Evolutionary conservation across 805 yeast species (phyloP).

Genomic region (Nakazawaea pomicola): DNA sequence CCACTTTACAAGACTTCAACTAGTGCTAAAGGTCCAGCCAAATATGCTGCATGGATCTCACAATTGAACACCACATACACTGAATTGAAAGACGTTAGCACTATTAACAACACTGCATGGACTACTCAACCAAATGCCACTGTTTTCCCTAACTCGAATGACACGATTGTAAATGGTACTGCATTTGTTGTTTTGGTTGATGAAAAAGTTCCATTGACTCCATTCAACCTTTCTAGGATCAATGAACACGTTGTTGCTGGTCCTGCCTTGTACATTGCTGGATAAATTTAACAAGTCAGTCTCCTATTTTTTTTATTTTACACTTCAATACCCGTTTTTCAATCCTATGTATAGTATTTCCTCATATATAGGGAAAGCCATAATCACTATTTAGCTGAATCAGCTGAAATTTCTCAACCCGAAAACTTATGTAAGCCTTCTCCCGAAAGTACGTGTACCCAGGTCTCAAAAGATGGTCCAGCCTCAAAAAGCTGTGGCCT

Average conservation of each 20-base stretch:
- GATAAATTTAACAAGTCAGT: no score
- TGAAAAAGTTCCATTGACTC: not conserved
- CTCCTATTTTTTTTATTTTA: no score
- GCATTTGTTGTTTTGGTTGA: not conserved
- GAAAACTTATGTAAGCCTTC: no score
- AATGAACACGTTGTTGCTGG: not conserved
- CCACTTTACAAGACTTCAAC: not conserved
- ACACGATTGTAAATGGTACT: not conserved
- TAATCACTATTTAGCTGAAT: no score
- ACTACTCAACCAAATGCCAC: not conserved
- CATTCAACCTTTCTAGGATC: not conserved
- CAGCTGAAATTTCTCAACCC: no score
- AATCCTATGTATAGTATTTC: no score
- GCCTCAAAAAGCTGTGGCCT: no score
- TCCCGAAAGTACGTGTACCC: no score
- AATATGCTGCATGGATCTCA: not conserved
- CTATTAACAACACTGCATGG: not conserved
- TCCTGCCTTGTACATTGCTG: not conserved
- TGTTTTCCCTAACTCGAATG: not conserved
- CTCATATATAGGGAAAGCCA: no score
- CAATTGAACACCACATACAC: not conserved
- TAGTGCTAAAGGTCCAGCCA: not conserved
- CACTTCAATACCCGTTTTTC: no score
- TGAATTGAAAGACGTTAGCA: not conserved
- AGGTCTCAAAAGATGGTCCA: no score